Conservation (phyloP, 768 basidiomycete genomes). For the Pleurotus ostreatus region DNA sequence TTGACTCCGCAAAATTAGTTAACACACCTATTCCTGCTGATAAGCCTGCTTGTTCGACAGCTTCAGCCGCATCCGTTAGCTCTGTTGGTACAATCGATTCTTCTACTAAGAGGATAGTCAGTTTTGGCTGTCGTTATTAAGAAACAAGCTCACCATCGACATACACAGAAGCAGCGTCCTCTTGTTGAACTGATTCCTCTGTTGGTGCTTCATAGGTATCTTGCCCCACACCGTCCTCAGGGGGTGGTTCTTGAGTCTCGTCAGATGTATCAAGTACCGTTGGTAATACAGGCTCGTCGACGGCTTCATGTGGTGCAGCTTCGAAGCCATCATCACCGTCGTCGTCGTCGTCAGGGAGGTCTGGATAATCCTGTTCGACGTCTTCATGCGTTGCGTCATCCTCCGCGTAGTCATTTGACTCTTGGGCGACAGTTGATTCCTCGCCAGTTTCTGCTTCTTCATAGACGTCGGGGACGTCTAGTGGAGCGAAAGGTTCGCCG, state of each 20-base stretch:
- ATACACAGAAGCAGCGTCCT: not conserved
- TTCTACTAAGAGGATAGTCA: not conserved
- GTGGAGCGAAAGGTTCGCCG: conserved; percentile 4
- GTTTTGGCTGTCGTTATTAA: no score
- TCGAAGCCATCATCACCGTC: conserved; percentile 8
- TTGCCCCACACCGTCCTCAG: not conserved
- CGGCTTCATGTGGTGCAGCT: not conserved
- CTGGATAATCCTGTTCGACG: conserved; percentile 2
- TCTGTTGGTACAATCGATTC: no score
- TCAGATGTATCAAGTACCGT: not conserved
- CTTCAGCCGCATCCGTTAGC: not conserved
- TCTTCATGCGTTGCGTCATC: not conserved
- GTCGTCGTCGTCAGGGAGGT: conserved; percentile 12
- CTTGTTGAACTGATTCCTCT: not conserved
- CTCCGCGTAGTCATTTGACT: conserved; percentile 1
- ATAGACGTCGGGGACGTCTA: conserved; percentile 8
- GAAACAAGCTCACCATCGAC: not conserved
- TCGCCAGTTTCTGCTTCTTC: conserved; percentile 8
- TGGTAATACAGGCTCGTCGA: not conserved
- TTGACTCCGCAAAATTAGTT: not conserved
- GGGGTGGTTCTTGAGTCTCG: not conserved
- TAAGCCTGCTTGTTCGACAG: not conserved
- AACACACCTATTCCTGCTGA: not conserved
- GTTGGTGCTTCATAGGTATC: not conserved
- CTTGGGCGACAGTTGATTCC: not conserved